These are phyloP conservation scores for Alisma plantagoaquatica DNA, from an alignment of 106 monocot species.

Conservation along the genomic window DNA sequence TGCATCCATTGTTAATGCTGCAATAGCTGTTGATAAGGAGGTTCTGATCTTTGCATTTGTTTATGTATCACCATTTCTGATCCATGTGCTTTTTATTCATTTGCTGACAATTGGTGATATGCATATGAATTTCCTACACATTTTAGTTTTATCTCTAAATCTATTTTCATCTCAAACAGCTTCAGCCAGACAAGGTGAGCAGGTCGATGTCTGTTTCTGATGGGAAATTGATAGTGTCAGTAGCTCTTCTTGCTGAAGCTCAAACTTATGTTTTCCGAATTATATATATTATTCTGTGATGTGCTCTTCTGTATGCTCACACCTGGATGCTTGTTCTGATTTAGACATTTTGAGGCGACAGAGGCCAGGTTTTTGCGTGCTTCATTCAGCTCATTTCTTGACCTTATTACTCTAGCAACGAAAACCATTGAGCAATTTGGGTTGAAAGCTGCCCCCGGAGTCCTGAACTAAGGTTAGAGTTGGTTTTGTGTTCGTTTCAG, in stretches of 20 bases:
- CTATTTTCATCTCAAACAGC: slow-evolving; percentile 27
- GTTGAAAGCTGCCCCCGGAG: background rate
- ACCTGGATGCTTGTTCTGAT: background rate
- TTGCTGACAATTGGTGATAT: background rate
- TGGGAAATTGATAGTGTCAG: slow-evolving; percentile 76
- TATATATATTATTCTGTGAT: background rate
- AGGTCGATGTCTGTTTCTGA: slow-evolving; percentile 57
- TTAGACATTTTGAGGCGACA: slow-evolving; percentile 72
- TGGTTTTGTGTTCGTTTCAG: no score
- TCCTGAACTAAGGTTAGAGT: background rate
- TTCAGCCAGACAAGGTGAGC: slow-evolving; percentile 93
- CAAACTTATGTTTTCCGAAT: background rate
- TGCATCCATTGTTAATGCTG: slow-evolving; percentile 59
- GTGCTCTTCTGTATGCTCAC: background rate
- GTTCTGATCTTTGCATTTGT: slow-evolving; percentile 26
- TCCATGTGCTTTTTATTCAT: background rate
- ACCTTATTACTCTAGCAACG: slow-evolving; percentile 58
- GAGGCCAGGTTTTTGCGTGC: slow-evolving; percentile 90
- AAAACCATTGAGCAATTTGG: slow-evolving; percentile 70
- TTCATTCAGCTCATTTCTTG: slow-evolving; percentile 72
- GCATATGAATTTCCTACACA: background rate
- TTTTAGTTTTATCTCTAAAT: background rate
- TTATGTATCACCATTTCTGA: background rate
- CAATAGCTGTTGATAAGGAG: slow-evolving; percentile 92
- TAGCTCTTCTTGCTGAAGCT: background rate